These are phyloP conservation scores for Trypanosoma theileri DNA, from an alignment of 208 protist species.

Conservation along the genomic window DNA sequence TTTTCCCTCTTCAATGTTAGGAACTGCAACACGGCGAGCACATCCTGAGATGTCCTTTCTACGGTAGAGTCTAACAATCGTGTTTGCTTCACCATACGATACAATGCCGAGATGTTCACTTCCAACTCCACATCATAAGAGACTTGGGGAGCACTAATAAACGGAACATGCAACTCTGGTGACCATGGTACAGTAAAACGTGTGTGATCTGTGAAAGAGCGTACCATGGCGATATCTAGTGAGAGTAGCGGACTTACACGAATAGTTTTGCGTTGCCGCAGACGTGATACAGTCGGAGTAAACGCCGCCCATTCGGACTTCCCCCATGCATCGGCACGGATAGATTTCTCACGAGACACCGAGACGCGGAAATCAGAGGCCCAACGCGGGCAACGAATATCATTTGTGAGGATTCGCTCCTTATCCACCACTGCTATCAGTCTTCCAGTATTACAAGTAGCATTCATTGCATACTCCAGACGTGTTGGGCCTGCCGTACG, in stretches of 20 bases:
- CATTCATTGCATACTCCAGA: slow-evolving; percentile 32
- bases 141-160: slow-evolving; percentile 26
- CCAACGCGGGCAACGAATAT: slow-evolving; percentile 30
- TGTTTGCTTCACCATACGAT: slow-evolving; percentile 44
- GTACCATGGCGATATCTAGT: slow-evolving; percentile 27
- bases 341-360: slow-evolving; percentile 14
- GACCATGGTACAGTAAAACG: slow-evolving; percentile 22
- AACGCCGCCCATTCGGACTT: slow-evolving; percentile 15
- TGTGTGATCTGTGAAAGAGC: slow-evolving; percentile 30
- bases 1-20: slow-evolving; percentile 28
- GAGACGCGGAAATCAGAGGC: slow-evolving; percentile 29
- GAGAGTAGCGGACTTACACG: slow-evolving; percentile 22
- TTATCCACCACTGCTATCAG: slow-evolving; percentile 18
- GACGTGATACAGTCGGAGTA: slow-evolving; percentile 25
- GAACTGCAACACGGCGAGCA: slow-evolving; percentile 58
- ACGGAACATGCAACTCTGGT: slow-evolving; percentile 23
- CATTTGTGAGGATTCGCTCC: slow-evolving; percentile 21
- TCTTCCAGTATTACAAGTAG: slow-evolving; percentile 12
- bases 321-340: slow-evolving; percentile 3
- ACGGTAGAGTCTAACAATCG: slow-evolving; percentile 45
- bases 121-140: slow-evolving; percentile 62
- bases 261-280: slow-evolving; percentile 30
- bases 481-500: slow-evolving; percentile 17
- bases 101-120: slow-evolving; percentile 45
- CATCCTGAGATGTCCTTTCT: slow-evolving; percentile 44